Percentiles rank a stretch among this genome's conserved stretches.
Conservation (phyloP, 129 eudicot species). For the Centaurea solstitialis region DNA sequence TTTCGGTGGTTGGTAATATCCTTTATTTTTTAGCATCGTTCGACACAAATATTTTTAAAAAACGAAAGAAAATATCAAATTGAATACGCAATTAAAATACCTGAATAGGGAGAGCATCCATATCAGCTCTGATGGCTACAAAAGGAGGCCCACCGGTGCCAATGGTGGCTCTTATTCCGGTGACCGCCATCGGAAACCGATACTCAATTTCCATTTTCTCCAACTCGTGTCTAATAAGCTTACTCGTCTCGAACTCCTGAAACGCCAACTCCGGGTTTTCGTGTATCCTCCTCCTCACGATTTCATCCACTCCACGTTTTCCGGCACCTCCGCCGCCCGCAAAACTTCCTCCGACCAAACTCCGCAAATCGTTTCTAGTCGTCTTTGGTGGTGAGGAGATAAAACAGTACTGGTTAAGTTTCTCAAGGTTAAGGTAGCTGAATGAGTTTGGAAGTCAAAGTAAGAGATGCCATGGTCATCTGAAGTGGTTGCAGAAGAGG, state of each 20-base stretch:
- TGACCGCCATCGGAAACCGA: slow-evolving; percentile 45
- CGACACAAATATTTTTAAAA: too few relatives aligned
- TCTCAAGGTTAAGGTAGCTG: not conserved
- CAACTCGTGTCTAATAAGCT: slow-evolving; percentile 44
- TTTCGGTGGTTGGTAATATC: too few relatives aligned
- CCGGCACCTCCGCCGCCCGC: slow-evolving; percentile 30
- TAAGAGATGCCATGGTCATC: slow-evolving; percentile 8
- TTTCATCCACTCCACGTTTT: slow-evolving; percentile 43
- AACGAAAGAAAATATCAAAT: not conserved
- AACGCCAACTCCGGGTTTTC: slow-evolving; percentile 63
- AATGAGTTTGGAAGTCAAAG: not conserved
- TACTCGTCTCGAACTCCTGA: slow-evolving; percentile 54
- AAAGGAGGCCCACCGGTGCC: slow-evolving; percentile 56
- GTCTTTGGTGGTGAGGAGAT: not conserved
- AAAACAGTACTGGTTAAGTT: slow-evolving; percentile 24
- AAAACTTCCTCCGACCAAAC: slow-evolving; percentile 33
- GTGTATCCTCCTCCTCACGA: slow-evolving; percentile 51
- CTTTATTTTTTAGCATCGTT: too few relatives aligned
- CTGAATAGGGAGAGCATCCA: slow-evolving; percentile 74
- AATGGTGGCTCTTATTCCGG: slow-evolving; percentile 51
- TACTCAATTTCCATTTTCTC: slow-evolving; percentile 33
- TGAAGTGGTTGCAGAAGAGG: not conserved
- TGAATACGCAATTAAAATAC: slow-evolving; percentile 22
- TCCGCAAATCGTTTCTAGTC: not conserved
- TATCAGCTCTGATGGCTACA: slow-evolving; percentile 61